These are phyloP conservation scores for Musa acuminata DNA, from an alignment of 176 grass and related monocot species.

Conservation along the genomic window DNA sequence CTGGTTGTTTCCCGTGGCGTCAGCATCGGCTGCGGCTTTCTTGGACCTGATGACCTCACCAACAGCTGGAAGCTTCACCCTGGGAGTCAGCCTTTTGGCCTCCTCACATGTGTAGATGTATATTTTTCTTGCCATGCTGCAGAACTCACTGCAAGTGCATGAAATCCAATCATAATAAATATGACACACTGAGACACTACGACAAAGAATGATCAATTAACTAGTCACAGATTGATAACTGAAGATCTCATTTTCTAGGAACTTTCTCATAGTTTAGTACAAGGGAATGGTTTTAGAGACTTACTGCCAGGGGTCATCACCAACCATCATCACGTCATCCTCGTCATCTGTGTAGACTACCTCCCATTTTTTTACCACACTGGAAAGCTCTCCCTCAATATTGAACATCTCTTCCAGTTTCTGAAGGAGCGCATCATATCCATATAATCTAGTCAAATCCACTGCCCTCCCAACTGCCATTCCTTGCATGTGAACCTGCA, in stretches of 20 bases:
- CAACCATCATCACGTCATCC: slow-evolving; percentile 92
- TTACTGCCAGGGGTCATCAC: slow-evolving; percentile 98
- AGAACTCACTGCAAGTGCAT: slow-evolving; percentile 67
- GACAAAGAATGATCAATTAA: slow-evolving; percentile 2
- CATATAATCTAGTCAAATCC: slow-evolving; percentile 63
- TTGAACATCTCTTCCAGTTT: slow-evolving; percentile 86
- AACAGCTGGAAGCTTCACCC: slow-evolving; percentile 28
- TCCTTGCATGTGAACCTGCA: slow-evolving; percentile 87
- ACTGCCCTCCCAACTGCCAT: slow-evolving; percentile 88
- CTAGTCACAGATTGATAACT: neutral
- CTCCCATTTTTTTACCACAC: slow-evolving; percentile 52
- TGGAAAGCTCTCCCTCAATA: slow-evolving; percentile 50
- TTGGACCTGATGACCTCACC: slow-evolving; percentile 24
- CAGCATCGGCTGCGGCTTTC: slow-evolving; percentile 26
- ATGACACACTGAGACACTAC: neutral
- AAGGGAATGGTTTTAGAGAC: neutral
- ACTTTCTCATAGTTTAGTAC: neutral
- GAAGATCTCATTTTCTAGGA: neutral
- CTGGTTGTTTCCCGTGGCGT: slow-evolving; percentile 10
- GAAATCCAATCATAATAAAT: slow-evolving; percentile 1
- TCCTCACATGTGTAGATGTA: slow-evolving; percentile 77
- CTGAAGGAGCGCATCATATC: slow-evolving; percentile 46
- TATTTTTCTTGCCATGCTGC: slow-evolving; percentile 67
- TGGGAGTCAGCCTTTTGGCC: slow-evolving; percentile 53
- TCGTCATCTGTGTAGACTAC: slow-evolving; percentile 77